phyloP scores from a whole-genome alignment of 75 land plant species.

The Picea glauca region DNA sequence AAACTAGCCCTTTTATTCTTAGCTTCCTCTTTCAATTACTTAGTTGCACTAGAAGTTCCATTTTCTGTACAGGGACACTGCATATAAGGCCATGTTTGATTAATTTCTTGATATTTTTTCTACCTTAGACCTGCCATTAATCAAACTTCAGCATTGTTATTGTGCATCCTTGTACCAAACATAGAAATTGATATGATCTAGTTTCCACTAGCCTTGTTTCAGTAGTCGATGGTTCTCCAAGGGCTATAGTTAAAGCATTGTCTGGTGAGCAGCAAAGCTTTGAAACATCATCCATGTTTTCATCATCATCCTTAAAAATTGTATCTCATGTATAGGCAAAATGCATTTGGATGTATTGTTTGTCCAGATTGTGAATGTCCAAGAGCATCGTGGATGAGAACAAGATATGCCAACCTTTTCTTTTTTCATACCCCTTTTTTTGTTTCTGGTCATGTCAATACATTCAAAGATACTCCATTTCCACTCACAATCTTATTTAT shows the following conservation, averaged over 20 bases:
- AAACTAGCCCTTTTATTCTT: too few species aligned
- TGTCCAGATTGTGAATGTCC: not conserved
- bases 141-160: too few species aligned
- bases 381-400: not conserved
- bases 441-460: not conserved
- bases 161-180: too few species aligned
- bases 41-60: not conserved
- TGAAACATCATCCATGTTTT: not conserved
- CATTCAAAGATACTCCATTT: not conserved
- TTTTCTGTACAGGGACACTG: not conserved
- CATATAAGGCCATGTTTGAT: not conserved
- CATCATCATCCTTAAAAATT: not conserved
- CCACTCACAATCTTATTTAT: not conserved
- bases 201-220: not conserved
- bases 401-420: not conserved
- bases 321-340: not conserved
- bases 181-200: not conserved
- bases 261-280: not conserved
- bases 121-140: not conserved
- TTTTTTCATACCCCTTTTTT: not conserved
- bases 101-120: not conserved
- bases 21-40: too few species aligned
- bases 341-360: not conserved
- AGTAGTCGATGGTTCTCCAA: not conserved
- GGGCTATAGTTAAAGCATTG: not conserved